A percentile compares a stretch with the other conserved stretches of the same genome.
Evolutionary conservation across 225 moss, liverwort and hornwort species (phyloP).

Genomic region (Sphagnum contortum): DNA sequence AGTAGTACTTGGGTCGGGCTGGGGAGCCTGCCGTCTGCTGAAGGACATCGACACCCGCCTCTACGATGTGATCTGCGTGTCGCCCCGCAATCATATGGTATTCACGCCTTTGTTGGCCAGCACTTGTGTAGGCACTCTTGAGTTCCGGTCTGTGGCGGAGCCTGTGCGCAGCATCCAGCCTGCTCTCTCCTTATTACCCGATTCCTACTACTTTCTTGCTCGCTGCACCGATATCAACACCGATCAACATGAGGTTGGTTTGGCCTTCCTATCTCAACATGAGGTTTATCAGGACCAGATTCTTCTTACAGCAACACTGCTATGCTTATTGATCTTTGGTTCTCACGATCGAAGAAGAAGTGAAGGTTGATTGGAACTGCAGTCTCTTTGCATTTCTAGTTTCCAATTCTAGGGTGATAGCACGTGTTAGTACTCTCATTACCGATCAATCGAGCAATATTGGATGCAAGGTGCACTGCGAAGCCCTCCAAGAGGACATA

Average conservation of each 20-base stretch:
- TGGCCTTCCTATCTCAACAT: too few relatives aligned
- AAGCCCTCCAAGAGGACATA: constrained; percentile 42
- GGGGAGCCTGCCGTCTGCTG: constrained; percentile 69
- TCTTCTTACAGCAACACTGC: too few relatives aligned
- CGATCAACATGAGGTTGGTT: constrained; percentile 33
- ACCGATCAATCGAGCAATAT: too few relatives aligned
- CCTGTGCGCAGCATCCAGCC: constrained; percentile 71
- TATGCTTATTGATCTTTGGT: too few relatives aligned
- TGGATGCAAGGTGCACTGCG: constrained; percentile 37
- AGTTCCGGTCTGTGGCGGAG: constrained; percentile 74
- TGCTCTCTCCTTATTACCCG: constrained; percentile 38
- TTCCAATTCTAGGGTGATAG: too few relatives aligned
- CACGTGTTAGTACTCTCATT: too few relatives aligned
- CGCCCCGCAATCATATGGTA: constrained; percentile 83
- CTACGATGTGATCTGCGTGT: constrained; percentile 68
- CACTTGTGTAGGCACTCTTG: constrained; percentile 74
- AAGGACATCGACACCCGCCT: constrained; percentile 56
- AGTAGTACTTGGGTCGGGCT: constrained; percentile 66
- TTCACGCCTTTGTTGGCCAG: constrained; percentile 80
- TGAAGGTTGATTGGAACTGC: too few relatives aligned
- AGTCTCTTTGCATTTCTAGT: too few relatives aligned
- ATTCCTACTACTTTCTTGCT: constrained; percentile 65
- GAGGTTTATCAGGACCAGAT: too few relatives aligned
- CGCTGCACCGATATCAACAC: constrained; percentile 49
- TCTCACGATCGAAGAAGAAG: too few relatives aligned